Percentiles rank a stretch among this genome's conserved stretches.
Conservation (phyloP, 2,329 filamentous ascomycete genomes). For the Verticillium tricorpus region DNA sequence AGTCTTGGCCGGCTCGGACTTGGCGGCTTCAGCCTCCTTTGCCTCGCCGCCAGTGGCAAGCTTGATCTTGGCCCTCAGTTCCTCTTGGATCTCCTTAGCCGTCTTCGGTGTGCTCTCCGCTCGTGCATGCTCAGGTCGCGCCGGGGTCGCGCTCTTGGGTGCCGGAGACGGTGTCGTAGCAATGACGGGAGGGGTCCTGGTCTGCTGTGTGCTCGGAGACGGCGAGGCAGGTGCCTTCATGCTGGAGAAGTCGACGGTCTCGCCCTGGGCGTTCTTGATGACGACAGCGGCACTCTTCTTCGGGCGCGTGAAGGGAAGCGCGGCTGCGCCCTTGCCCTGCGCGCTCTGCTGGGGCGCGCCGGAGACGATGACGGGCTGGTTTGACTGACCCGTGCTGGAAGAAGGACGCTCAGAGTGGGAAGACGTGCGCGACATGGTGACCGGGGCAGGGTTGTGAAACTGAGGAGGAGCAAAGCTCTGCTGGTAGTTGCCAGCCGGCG, state of each 20-base stretch:
- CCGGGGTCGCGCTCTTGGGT: conserved; percentile 64
- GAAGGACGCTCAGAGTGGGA: conserved; percentile 68
- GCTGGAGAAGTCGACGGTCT: conserved; percentile 65
- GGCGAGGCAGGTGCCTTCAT: conserved; percentile 55
- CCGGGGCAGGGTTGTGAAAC: conserved; percentile 35
- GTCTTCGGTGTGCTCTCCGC: conserved; percentile 72
- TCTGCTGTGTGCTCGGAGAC: conserved; percentile 46
- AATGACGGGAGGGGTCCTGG: conserved; percentile 65
- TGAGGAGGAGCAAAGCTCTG: conserved; percentile 34
- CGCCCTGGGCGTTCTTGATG: conserved; percentile 80
- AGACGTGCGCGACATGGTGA: conserved; percentile 74
- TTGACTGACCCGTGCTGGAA: conserved; percentile 60
- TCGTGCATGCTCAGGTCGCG: conserved; percentile 52
- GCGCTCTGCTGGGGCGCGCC: conserved; percentile 62
- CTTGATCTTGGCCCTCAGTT: conserved; percentile 77
- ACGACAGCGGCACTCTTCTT: conserved; percentile 71
- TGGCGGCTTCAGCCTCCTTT: conserved; percentile 8
- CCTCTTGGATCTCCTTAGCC: conserved; percentile 74
- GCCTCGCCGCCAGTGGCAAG: conserved; percentile 41
- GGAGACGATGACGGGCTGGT: conserved; percentile 55
- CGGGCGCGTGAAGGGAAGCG: conserved; percentile 44
- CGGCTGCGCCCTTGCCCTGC: conserved; percentile 40
- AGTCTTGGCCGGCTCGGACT: conserved; percentile 1
- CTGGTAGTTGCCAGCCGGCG: conserved; percentile 41
- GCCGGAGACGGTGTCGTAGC: conserved; percentile 76